Evolutionary conservation across 1,139 yeast genomes (phyloP), one percentile per base, ranked within the genome.

Genomic region (Scheffersomyces cryptocercus): DNA sequence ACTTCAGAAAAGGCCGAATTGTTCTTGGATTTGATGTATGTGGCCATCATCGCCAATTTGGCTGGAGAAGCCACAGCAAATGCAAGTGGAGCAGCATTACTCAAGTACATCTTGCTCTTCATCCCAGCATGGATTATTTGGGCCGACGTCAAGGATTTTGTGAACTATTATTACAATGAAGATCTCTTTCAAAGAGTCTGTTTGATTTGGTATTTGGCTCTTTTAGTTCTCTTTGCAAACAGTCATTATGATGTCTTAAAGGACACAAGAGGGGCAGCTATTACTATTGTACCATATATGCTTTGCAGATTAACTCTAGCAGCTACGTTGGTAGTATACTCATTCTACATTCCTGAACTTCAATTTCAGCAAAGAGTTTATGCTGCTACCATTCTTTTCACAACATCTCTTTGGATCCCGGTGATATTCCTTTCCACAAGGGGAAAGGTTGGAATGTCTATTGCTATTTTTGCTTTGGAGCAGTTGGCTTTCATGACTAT

Each of bases 111-210:
- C 10, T 54, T 83, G 36, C 60, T 81, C 4, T 82, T 82, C 48
- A 48, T 78, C 14, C 87, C 86, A 0, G 75, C 81, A 11, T 83
- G 83, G 80, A 76, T 75, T 24, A 78, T 83, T 24, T 83, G 88
- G 88, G 65, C 77, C 29, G 88, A 82, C 53, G 67, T 83, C 46
- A 80, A 82, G 53, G 87, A 82, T 49, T 75, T 82, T 51, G 80
- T 82, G 70, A 82, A 83, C 58, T 81, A 81, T 56, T 83, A 81
- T 60, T 83, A 77, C 56, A 81, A 71, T 47, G 85, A 81, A 54
- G 88, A 84, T 58, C 61, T 82, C 40, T 58, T 79, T 2, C 88
- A 84, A 56, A 75, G 78, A 46, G 13, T 68, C 0, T 77, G 77
- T 52, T 73, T 82, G 26, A 52, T 81, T 30, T 81, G 85, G 85